Evolutionary conservation across 73 alveolate species (phyloP), one percentile per base, ranked within the genome.

Genomic region (Uronychia setigera): DNA sequence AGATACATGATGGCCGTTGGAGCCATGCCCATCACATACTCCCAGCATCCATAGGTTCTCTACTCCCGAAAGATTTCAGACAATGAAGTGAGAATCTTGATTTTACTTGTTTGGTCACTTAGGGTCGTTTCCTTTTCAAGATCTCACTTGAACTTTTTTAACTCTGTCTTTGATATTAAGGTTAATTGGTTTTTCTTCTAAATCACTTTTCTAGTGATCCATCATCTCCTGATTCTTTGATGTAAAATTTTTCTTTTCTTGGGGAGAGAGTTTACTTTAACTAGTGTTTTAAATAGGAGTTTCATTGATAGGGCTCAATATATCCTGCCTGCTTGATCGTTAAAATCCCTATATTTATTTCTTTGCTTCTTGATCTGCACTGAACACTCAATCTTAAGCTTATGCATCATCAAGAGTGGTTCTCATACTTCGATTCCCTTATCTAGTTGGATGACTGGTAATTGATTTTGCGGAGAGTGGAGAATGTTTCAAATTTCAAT

Each of bases 1-100:
- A 14, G 91, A 83, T 1, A 82, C 88, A 25, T 76, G 58, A 67
- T 88, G 94, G 28, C 94, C 94, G 33, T 88, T 57, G 19, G 88
- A 29, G 29, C 94, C 94, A 67, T 88, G 94, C 1, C 94, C 94
- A 33, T 88, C 94, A 33, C 60, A 88, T n/a, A 88, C 94, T 58
- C 91, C 94, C 77, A 88, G 83, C 57, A 58, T 33, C 91, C 91
- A 88, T 60, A 77, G 31, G 58, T 88, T 78, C 31, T 32, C 26
- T 0, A 88, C n/a, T 14, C 88, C 91, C 28, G 84, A 59, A 59
- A 77, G 83, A 58, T 88, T 82, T 59, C 78, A 76, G 76, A 77
- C 58, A 25, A 78, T 83, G 19, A 83, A 35, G 60, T 83, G 83
- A 27, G 94, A 67, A 78, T 88, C 94, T 78, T 88, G 88, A 67